Percentiles rank a stretch among this genome's conserved stretches.
phyloP scores from a whole-genome alignment of 2,329 filamentous ascomycete genomes.

The Ilyonectria mors-panacis region DNA sequence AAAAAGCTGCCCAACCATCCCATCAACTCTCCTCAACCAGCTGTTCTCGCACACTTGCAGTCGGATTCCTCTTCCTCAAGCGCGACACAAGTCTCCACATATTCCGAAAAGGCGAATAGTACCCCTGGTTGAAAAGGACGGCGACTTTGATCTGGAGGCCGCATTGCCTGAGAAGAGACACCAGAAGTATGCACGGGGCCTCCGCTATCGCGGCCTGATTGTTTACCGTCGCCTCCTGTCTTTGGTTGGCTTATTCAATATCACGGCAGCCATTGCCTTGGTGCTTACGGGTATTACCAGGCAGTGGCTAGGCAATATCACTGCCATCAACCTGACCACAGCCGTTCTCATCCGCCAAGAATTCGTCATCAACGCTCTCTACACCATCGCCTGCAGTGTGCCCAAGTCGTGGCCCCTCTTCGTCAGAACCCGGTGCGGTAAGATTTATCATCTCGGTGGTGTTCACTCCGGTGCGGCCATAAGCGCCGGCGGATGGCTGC shows the following conservation, averaged over 20 bases:
- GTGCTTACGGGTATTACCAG: conserved; percentile 53
- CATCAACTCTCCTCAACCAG: too few species aligned
- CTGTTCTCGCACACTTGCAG: background rate
- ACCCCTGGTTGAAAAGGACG: conserved; percentile 26
- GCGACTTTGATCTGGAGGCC: conserved; percentile 49
- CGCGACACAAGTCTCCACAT: conserved; percentile 39
- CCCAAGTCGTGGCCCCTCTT: conserved; percentile 62
- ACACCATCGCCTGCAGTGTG: conserved; percentile 61
- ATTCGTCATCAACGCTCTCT: conserved; percentile 66
- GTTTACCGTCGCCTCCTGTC: conserved; percentile 71
- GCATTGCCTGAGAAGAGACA: conserved; percentile 60
- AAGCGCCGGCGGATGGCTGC: conserved; percentile 64
- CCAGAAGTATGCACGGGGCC: conserved; percentile 54
- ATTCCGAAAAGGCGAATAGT: conserved; percentile 33
- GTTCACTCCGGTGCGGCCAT: conserved; percentile 65
- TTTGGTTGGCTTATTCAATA: conserved; percentile 65
- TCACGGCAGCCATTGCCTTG: conserved; percentile 62
- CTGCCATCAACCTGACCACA: conserved; percentile 64
- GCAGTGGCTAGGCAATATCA: conserved; percentile 59
- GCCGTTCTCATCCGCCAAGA: conserved; percentile 69
- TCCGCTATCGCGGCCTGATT: conserved; percentile 63
- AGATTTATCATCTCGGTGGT: conserved; percentile 67
- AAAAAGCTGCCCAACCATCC: too few species aligned
- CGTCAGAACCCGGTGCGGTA: conserved; percentile 62
- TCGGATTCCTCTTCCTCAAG: conserved; percentile 50